Percentiles rank a stretch among this genome's conserved stretches.
These are phyloP conservation scores for Phytophthora pinifolia DNA, from an alignment of 352 stramenopile genomes.

Conservation along the genomic window DNA sequence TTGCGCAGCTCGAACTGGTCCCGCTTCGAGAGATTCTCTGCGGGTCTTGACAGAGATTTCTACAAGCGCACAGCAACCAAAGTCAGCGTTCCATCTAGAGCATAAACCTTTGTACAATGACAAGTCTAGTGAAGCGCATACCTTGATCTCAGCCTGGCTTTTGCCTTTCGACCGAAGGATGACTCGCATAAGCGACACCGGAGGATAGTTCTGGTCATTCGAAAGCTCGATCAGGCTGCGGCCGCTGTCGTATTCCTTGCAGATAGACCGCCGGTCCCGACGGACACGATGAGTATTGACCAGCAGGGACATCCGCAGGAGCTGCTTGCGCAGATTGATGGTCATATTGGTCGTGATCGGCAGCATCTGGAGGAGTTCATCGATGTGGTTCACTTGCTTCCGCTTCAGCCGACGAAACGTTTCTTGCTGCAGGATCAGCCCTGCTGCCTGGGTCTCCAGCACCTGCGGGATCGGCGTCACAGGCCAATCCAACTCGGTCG, in stretches of 20 bases:
- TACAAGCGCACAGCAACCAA: conserved; percentile 25
- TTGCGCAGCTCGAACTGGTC: conserved; percentile 75
- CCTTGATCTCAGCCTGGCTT: conserved; percentile 61
- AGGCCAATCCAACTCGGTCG: conserved; percentile 63
- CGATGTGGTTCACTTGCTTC: conserved; percentile 79
- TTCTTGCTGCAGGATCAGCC: conserved; percentile 81
- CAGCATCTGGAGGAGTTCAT: conserved; percentile 80
- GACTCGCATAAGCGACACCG: conserved; percentile 82
- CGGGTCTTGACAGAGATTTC: conserved; percentile 52
- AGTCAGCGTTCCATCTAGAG: not conserved
- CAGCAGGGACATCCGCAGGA: conserved; percentile 82
- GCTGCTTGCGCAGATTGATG: conserved; percentile 82
- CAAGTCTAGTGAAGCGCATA: conserved; percentile 7
- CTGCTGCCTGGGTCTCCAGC: conserved; percentile 79
- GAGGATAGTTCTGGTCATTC: conserved; percentile 76
- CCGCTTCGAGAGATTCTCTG: conserved; percentile 56
- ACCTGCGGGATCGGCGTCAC: conserved; percentile 80
- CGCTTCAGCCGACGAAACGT: conserved; percentile 85
- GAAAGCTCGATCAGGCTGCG: conserved; percentile 81
- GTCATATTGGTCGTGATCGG: conserved; percentile 89
- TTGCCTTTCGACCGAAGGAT: conserved; percentile 71
- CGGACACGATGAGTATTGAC: conserved; percentile 87
- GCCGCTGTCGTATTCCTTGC: conserved; percentile 67
- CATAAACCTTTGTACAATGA: not conserved
- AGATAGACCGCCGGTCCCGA: conserved; percentile 55